These are phyloP conservation scores for Trypanosoma brucei DNA, from an alignment of 208 protist species.

Conservation along the genomic window DNA sequence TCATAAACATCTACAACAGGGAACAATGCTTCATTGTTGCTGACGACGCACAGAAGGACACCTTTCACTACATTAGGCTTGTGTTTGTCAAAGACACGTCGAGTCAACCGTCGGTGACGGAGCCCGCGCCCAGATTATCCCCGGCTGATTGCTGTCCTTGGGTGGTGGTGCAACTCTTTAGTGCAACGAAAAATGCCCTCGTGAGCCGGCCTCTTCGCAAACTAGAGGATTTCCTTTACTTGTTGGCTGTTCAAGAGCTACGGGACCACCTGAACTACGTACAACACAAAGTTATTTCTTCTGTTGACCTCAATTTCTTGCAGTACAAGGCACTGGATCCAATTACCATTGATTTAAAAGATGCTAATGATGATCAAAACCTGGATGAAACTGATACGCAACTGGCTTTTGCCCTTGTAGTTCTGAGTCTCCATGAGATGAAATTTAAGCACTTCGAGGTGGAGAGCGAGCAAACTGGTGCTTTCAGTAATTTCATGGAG, in stretches of 20 bases:
- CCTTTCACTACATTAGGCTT: constrained; percentile 84
- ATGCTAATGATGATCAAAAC: constrained; percentile 8
- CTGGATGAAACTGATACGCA: constrained; percentile 13
- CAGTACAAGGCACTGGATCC: constrained; percentile 64
- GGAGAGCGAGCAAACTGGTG: constrained; percentile 37
- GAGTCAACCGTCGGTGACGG: constrained; percentile 35
- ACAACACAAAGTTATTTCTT: constrained; percentile 75
- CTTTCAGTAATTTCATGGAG: constrained; percentile 76
- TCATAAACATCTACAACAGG: constrained; percentile 81
- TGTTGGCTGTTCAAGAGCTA: constrained; percentile 82
- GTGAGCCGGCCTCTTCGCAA: constrained; percentile 68
- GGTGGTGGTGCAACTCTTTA: constrained; percentile 83
- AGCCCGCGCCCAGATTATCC: constrained; percentile 42
- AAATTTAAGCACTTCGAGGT: constrained; percentile 85
- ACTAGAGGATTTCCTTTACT: constrained; percentile 82
- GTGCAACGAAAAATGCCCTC: constrained; percentile 49
- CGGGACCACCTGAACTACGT: constrained; percentile 86
- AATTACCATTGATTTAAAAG: constrained; percentile 38
- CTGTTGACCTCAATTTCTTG: constrained; percentile 81
- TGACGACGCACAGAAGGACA: constrained; percentile 72
- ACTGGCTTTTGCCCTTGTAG: constrained; percentile 55
- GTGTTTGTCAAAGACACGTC: constrained; percentile 80
- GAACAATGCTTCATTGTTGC: constrained; percentile 85
- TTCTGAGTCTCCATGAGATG: constrained; percentile 74
- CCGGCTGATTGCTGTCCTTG: constrained; percentile 56